Evolutionary conservation across 2,329 filamentous ascomycete species (phyloP), one percentile per base, ranked within the genome.

Genomic region (Ambrosiella beaveri): DNA sequence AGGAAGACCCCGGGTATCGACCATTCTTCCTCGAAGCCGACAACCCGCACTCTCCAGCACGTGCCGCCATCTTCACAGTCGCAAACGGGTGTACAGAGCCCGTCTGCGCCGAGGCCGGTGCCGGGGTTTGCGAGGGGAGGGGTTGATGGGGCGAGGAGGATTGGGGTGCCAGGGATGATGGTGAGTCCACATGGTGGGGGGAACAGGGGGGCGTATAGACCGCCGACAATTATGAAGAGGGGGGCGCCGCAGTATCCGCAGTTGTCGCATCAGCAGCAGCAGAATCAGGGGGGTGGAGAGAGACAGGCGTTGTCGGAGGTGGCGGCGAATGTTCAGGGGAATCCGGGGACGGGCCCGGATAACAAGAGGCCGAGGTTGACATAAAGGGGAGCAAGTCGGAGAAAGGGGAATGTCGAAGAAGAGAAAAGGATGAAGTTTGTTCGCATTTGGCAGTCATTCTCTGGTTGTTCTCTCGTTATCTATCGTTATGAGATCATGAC

Each of bases 1-100:
- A 81, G 88, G 61, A 90, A 91, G 67, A 96, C 91, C 0, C 85
- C 86, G 0, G 90, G 90, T 1, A 78, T 96, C 44, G 88, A 96
- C 65, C 88, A 94, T 66, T 81, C 73, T 19, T 84, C 80, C 56
- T 90, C 86, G 3, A 83, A 84, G 56, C 88, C 89, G 0, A 71
- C 95, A 1, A 77, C 76, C 3, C 78, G 76, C 62, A 75, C 73
- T 51, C 71, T 75, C 0, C 73, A 78, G 62, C 78, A 82, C 59
- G 71, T 80, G 0, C 67, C 74, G 0, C 73, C 75, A 1, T 65
- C 67, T 55, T 64, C 64, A 17, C 65, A 68, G 8, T 41, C 40
- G 35, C 58, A 59, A 41, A 63, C 63, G 37, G 7, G 59, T 58
- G 44, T 61, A 63, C 11, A 60, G 62, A n/a, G 57, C 64, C 27